A percentile compares a stretch with the other conserved stretches of the same genome.
phyloP scores from a whole-genome alignment of 2,329 filamentous ascomycete species.

The Lecanicillium sp. region DNA sequence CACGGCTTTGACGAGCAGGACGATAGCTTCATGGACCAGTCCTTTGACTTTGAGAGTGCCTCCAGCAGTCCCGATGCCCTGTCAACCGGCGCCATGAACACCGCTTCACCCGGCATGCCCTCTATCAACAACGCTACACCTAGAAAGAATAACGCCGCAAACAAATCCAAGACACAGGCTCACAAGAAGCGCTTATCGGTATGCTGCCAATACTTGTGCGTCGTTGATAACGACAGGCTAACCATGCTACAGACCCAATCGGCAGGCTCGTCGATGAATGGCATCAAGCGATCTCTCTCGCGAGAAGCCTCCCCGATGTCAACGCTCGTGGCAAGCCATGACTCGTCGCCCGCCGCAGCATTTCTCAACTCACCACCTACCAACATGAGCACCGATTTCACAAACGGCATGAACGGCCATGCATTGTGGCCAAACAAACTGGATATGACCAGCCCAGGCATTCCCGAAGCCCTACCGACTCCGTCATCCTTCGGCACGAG shows the following conservation, averaged over 20 bases:
- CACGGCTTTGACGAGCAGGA: slow-evolving; percentile 25
- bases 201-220: slow-evolving; percentile 15
- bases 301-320: slow-evolving; percentile 49
- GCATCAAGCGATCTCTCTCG: slow-evolving; percentile 36
- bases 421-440: slow-evolving; percentile 28
- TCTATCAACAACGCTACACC: slow-evolving; percentile 28
- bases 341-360: slow-evolving; percentile 38
- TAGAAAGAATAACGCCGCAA: slow-evolving; percentile 16
- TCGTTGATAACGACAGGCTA: slow-evolving; percentile 14
- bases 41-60: slow-evolving; percentile 52
- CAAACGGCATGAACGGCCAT: slow-evolving; percentile 21
- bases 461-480: slow-evolving; percentile 16
- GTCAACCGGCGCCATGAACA: slow-evolving; percentile 18
- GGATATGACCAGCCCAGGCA: slow-evolving; percentile 16
- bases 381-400: slow-evolving; percentile 30
- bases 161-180: slow-evolving; percentile 14
- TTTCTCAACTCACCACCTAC: slow-evolving; percentile 42
- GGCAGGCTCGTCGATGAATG: slow-evolving; percentile 41
- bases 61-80: slow-evolving; percentile 46
- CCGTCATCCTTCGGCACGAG: slow-evolving; percentile 15
- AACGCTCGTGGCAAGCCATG: slow-evolving; percentile 42
- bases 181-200: slow-evolving; percentile 37
- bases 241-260: slow-evolving; percentile 39
- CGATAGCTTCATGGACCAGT: slow-evolving; percentile 38
- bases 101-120: slow-evolving; percentile 36